Percentiles rank a stretch among this genome's conserved stretches.
These are phyloP conservation scores for Moesziomyces sp. DNA, from an alignment of 1,284 basidiomycete genomes.

Conservation along the genomic window DNA sequence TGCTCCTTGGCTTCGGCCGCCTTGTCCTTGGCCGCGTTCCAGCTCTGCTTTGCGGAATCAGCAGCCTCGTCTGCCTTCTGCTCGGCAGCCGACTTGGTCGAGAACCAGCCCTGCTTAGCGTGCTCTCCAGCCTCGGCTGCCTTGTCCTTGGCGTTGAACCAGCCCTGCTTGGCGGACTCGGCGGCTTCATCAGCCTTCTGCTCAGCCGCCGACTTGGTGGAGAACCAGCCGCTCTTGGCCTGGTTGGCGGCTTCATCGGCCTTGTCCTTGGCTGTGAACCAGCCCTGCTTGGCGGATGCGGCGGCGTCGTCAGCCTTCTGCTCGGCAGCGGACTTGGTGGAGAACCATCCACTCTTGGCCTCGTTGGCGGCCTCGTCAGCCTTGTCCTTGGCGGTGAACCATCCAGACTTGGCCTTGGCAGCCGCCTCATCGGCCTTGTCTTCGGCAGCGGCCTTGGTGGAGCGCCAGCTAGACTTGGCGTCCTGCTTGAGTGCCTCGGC, in stretches of 20 bases:
- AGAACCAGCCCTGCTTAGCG: constrained; percentile 23
- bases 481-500: constrained; percentile 32
- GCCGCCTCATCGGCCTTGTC: constrained; percentile 27
- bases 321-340: constrained; percentile 16
- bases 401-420: constrained; percentile 27
- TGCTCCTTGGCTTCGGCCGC: constrained; percentile 23
- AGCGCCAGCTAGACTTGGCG: constrained; percentile 39
- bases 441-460: constrained; percentile 32
- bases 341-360: constrained; percentile 20
- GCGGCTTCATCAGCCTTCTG: constrained; percentile 25
- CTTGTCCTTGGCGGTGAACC: constrained; percentile 32
- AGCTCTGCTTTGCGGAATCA: constrained; percentile 10
- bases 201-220: constrained; percentile 24
- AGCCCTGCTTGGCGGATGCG: constrained; percentile 21
- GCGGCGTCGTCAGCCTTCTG: constrained; percentile 36
- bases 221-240: constrained; percentile 17
- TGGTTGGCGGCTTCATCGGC: constrained; percentile 30
- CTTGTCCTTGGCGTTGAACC: constrained; percentile 26
- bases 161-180: constrained; percentile 8
- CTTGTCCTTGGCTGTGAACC: constrained; percentile 38
- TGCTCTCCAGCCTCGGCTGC: constrained; percentile 9
- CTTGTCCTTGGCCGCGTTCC: constrained; percentile 31
- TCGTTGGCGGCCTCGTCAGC: constrained; percentile 17
- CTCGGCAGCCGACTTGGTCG: constrained; percentile 15
- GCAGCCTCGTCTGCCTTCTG: constrained; percentile 22